Conservation (phyloP, 768 basidiomycete genomes). For the Suillus luteus region DNA sequence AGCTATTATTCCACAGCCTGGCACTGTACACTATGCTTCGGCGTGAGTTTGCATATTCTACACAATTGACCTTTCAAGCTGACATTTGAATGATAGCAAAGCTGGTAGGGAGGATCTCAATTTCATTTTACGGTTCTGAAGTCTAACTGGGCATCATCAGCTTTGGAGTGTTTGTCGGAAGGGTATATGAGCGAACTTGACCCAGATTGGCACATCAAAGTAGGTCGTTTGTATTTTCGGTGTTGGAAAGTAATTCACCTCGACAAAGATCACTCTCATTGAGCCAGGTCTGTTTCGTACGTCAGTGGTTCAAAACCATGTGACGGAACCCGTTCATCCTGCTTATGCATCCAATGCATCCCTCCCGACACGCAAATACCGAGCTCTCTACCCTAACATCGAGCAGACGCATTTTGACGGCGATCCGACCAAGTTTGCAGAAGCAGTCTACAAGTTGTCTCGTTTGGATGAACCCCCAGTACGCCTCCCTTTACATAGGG, state of each 20-base stretch:
- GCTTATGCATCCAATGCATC: conserved; percentile 28
- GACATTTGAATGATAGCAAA: conserved; percentile 20
- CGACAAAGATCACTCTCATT: conserved; percentile 22
- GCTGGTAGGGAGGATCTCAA: conserved; percentile 18
- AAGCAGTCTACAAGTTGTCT: conserved; percentile 21
- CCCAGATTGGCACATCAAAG: conserved; percentile 40
- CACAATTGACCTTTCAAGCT: conserved; percentile 8
- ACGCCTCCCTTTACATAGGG: conserved; percentile 26
- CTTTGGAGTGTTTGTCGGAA: conserved; percentile 36
- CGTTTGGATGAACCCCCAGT: conserved; percentile 21
- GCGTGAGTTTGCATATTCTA: conserved; percentile 24
- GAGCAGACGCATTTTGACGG: conserved; percentile 24
- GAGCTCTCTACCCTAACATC: conserved; percentile 22
- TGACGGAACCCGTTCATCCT: conserved; percentile 18
- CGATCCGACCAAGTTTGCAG: conserved; percentile 27
- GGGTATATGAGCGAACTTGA: conserved; percentile 34
- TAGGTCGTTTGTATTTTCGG: conserved; percentile 10
- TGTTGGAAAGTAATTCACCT: conserved; percentile 5
- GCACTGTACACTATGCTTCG: conserved; percentile 27
- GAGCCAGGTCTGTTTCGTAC: conserved; percentile 31
- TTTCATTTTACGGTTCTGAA: not conserved
- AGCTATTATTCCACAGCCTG: conserved; percentile 26
- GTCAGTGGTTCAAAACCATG: conserved; percentile 14
- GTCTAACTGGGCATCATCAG: conserved; percentile 20
- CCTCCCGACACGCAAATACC: conserved; percentile 27